Evolutionary conservation across 2,329 filamentous ascomycete genomes (phyloP), one percentile per base, ranked within the genome.

Genomic region (Colletotrichum endophyticum): DNA sequence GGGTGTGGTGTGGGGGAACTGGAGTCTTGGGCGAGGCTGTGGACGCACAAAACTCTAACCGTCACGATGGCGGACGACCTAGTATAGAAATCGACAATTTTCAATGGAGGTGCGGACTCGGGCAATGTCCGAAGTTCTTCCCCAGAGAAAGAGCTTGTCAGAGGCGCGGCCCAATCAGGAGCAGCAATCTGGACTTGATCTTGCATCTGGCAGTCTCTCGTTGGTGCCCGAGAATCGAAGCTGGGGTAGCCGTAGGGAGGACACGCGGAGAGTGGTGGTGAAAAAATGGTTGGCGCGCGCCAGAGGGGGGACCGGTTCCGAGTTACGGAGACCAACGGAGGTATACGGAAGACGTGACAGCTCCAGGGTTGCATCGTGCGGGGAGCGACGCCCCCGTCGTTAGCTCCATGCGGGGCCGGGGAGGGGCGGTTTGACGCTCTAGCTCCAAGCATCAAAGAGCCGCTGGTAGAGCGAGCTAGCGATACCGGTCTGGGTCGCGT

Each of bases 351-450:
- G 64, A 34, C 70, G 34, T 69, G 74, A 76, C 64, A 66, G 28
- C 28, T 66, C 59, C 28, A 70, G 49, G 49, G 70, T 70, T 76
- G 74, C 74, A 70, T 76, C 34, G 74, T 74, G 74, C 70, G 74
- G 73, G 74, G 74, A 66, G 64, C 36, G 32, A 76, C 36, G 64
- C 59, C 73, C 63, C 66, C 57, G 34, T 73, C 64, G 19, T 53
- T 76, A 74, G 74, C 74, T 74, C 28, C 66, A 76, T 76, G 70
- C 70, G 74, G 74, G 74, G 74, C 70, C 66, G 32, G 22, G 61
- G 22, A 56, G 70, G 34, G 70, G 22, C 49, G 57, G 53, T 68
- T 63, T 57, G 59, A 36, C 36, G 69, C 61, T 66, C 68, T 19
- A 61, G 34, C 34, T 70, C 59, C 59, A 66, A 73, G 56, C 72